These are phyloP conservation scores for Trichoderma semiorbis DNA, from an alignment of 2,329 filamentous ascomycete species.

Conservation along the genomic window DNA sequence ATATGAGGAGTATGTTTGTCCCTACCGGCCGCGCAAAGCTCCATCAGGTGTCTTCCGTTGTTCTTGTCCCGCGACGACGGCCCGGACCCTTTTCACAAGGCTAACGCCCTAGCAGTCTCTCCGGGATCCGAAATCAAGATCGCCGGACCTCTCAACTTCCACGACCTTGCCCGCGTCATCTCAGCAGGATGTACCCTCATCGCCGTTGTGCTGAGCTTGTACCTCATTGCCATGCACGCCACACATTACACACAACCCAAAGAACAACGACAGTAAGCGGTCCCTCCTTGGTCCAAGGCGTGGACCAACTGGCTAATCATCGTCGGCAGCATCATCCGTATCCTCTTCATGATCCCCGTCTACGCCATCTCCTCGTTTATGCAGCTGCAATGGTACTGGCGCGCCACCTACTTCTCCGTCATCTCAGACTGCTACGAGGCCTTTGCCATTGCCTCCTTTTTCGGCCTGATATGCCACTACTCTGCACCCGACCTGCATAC, in stretches of 20 bases:
- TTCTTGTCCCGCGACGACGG: background rate
- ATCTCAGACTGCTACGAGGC: conserved; percentile 85
- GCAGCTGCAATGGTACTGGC: conserved; percentile 68
- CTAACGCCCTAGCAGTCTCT: conserved; percentile 32
- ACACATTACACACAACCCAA: conserved; percentile 57
- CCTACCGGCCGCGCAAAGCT: background rate
- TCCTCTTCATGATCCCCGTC: conserved; percentile 82
- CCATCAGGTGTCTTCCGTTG: background rate
- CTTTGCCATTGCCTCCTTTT: conserved; percentile 84
- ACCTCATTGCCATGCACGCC: conserved; percentile 57
- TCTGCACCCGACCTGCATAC: conserved; percentile 71
- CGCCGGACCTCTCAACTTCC: conserved; percentile 50
- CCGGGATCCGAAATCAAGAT: conserved; percentile 43
- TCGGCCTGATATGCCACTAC: conserved; percentile 77
- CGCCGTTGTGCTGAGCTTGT: conserved; percentile 51
- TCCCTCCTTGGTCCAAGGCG: background rate
- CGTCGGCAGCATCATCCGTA: conserved; percentile 68
- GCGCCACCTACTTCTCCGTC: conserved; percentile 78
- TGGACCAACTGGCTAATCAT: background rate
- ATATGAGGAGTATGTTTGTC: conserved; percentile 38
- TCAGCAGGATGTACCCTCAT: conserved; percentile 47
- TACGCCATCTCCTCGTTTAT: conserved; percentile 74
- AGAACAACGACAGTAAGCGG: conserved; percentile 55
- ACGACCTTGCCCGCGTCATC: conserved; percentile 52
- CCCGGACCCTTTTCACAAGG: background rate